These are phyloP conservation scores for Daucus carota DNA, from an alignment of 129 eudicot genomes.

Conservation along the genomic window DH1_v3.0 NC_030384.2:38214501-38215000, in stretches of 20 bases:
- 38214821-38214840: conserved; percentile 28
- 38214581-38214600: not conserved
- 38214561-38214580: not conserved
- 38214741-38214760: not conserved
- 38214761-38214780: not conserved
- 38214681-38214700: not conserved
- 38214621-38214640: not conserved
- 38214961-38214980: conserved; percentile 11
- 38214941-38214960: conserved; percentile 33
- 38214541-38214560: not conserved
- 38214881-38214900: conserved; percentile 11
- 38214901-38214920: conserved; percentile 21
- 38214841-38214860: conserved; percentile 21
- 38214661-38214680: not conserved
- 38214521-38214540: not conserved
- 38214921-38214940: conserved; percentile 13
- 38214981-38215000: conserved; percentile 10
- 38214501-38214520: not conserved
- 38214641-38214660: not conserved
- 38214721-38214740: not conserved
- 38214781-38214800: not conserved
- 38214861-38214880: conserved; percentile 30
- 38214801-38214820: conserved; percentile 41
- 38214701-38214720: too few species aligned
- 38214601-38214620: not conserved